Conservation (phyloP, 345 rosid species). For the Reutealis trisperma region DNA sequence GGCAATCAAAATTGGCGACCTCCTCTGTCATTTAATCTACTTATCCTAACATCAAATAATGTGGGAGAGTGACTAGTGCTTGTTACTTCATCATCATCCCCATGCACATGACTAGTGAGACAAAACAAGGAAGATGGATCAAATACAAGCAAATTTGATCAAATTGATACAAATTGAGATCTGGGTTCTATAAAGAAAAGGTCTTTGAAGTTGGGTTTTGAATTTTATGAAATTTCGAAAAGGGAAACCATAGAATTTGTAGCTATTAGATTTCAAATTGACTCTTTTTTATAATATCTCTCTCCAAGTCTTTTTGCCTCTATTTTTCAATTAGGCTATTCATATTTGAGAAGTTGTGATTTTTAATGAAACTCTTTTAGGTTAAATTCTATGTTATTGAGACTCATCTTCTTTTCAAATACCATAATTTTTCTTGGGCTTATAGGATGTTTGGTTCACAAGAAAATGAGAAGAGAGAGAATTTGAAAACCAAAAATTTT, state of each 20-base stretch:
- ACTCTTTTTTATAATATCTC: slow-evolving; percentile 10
- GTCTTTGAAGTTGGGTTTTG: slow-evolving; percentile 35
- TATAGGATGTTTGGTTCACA: slow-evolving; percentile 3
- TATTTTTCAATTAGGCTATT: no score
- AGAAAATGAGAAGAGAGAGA: background rate
- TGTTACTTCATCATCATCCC: no score
- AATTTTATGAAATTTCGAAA: slow-evolving; percentile 30
- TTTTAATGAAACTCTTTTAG: no score
- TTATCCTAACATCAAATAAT: no score
- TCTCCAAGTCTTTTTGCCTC: slow-evolving; percentile 10
- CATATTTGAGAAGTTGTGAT: no score
- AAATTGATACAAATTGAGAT: slow-evolving; percentile 36
- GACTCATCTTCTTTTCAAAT: no score
- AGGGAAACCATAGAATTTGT: slow-evolving; percentile 29
- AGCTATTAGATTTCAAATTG: slow-evolving; percentile 30
- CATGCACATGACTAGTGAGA: no score
- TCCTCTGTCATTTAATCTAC: no score
- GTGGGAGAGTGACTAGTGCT: no score
- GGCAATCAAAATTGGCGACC: no score
- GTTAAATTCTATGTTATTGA: no score
- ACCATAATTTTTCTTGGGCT: no score
- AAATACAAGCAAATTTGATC: slow-evolving; percentile 10
- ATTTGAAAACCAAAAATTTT: background rate
- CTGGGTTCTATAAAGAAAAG: slow-evolving; percentile 45
- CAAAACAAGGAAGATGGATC: slow-evolving; percentile 16